Conservation (phyloP, 768 basidiomycete genomes). For the Calvatia gigantea region DNA sequence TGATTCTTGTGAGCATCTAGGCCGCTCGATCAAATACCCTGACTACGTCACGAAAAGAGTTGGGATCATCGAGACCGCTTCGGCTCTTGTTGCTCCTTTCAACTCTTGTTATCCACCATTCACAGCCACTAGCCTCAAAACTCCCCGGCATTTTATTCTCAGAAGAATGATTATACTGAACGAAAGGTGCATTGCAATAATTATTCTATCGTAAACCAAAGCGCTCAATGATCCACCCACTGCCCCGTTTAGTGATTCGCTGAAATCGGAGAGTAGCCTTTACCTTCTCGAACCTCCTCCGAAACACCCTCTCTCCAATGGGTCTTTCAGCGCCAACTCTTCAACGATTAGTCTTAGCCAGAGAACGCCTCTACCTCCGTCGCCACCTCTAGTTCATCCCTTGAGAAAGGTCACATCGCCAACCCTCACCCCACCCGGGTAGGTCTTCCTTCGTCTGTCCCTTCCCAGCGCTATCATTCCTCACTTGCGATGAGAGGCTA, state of each 20-base stretch:
- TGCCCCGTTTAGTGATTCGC: not conserved
- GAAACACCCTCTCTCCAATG: not conserved
- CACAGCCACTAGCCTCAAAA: not conserved
- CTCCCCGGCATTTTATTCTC: not conserved
- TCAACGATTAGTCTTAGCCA: conserved; percentile 18
- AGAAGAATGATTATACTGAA: conserved; percentile 2
- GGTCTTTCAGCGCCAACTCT: not conserved
- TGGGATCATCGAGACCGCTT: too few relatives aligned
- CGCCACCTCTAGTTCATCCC: conserved; percentile 22
- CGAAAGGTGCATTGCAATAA: not conserved
- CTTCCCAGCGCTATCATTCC: not conserved
- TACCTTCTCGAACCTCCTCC: conserved; percentile 10
- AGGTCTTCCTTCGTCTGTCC: conserved; percentile 1
- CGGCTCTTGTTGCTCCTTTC: not conserved
- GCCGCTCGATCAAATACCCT: too few relatives aligned
- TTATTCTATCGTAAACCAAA: not conserved
- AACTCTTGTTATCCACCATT: not conserved
- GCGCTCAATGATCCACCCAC: not conserved
- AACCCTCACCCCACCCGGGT: conserved; percentile 26
- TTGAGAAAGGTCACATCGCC: not conserved
- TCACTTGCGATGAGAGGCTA: not conserved
- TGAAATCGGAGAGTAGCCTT: conserved; percentile 12
- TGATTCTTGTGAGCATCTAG: too few relatives aligned
- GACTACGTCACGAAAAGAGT: too few relatives aligned
- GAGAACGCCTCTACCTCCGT: conserved; percentile 22